phyloP scores from a whole-genome alignment of 2,329 filamentous ascomycete genomes.

The Pyricularia grisea region DNA sequence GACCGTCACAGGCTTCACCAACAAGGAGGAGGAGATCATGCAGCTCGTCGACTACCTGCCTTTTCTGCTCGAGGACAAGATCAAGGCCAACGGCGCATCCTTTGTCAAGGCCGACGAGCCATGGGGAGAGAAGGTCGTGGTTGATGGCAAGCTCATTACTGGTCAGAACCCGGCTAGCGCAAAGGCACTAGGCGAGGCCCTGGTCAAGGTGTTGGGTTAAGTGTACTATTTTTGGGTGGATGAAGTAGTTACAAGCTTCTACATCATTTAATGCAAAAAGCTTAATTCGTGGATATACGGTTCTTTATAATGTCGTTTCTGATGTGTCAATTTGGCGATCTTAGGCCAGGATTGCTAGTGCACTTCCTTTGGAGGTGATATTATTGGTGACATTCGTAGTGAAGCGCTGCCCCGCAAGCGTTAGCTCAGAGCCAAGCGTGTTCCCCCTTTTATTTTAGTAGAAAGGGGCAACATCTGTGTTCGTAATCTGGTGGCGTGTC shows the following conservation, averaged over 20 bases:
- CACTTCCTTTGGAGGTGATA: neutral
- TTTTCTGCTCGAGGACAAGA: slow-evolving; percentile 50
- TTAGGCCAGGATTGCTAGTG: neutral
- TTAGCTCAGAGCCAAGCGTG: neutral
- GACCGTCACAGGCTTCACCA: slow-evolving; percentile 50
- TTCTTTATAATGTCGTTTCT: neutral
- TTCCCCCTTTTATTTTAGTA: too few relatives aligned
- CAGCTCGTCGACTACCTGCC: slow-evolving; percentile 34
- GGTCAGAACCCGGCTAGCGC: slow-evolving; percentile 49
- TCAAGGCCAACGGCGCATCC: slow-evolving; percentile 39
- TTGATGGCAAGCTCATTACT: slow-evolving; percentile 43
- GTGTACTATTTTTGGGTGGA: neutral
- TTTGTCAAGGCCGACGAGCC: slow-evolving; percentile 46
- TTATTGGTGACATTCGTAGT: neutral
- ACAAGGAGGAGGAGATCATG: slow-evolving; percentile 42
- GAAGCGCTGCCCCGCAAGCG: neutral
- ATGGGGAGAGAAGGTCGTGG: slow-evolving; percentile 38
- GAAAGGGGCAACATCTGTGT: too few relatives aligned
- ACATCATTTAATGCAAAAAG: neutral
- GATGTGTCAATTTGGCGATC: neutral
- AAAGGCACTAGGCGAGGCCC: slow-evolving; percentile 38
- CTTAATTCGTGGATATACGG: neutral
- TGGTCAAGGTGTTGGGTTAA: slow-evolving; percentile 33
- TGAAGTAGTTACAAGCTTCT: neutral
- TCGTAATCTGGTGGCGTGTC: too few relatives aligned